Base-by-base conservation (phyloP, 768 basidiomycete species). In the Pleurotus salmoneostramineus region DNA sequence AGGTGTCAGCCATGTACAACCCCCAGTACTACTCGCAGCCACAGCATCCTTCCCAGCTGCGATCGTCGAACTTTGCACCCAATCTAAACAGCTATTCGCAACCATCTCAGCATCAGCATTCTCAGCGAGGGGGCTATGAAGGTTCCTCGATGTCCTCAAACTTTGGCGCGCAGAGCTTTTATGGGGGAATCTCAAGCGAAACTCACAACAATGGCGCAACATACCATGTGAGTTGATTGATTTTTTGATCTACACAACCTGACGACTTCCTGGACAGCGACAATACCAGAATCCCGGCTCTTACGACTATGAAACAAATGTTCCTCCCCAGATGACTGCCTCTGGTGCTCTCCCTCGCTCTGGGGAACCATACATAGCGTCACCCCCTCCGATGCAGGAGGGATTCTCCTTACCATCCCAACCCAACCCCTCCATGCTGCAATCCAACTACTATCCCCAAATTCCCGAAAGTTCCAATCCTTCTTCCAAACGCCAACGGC, bases 401-500 rank as follows among this genome's bases (percentile, higher is more conserved):
- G 54, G 60, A 1, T 69, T 71, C 46, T 63, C 52, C 11, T 21
- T 43, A 35, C 43, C 66, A 6, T 62, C 59, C 12, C 57, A 59
- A 17, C 62, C 65, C 44, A 66, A n/a, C 5, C 7, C 31, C 11
- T 21, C 60, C 50, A 61, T 60, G 4, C 68, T 65, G 47, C 59
- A 60, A 40, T 32, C 64, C 11, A 64, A 67, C 44, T 70, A 66
- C 46, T 66, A 65, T 40, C 51, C 59, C 10, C 34, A 59, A n/a
- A 46, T 64, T 14, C 33, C 49, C 31, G 46, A 63, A 14, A 55
- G 49, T 10, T 49, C 59, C 45, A 14, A 64, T 49, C 58, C 61
- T 56, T 67, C 72, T 33, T 37, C 65, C 5, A 82, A 82, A 65
- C 71, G 79, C 11, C 69, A 63, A 32, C 77, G 74, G 43, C 59